phyloP scores from a whole-genome alignment of 169 alveolate genomes.

The Cryptosporidium canis region DNA sequence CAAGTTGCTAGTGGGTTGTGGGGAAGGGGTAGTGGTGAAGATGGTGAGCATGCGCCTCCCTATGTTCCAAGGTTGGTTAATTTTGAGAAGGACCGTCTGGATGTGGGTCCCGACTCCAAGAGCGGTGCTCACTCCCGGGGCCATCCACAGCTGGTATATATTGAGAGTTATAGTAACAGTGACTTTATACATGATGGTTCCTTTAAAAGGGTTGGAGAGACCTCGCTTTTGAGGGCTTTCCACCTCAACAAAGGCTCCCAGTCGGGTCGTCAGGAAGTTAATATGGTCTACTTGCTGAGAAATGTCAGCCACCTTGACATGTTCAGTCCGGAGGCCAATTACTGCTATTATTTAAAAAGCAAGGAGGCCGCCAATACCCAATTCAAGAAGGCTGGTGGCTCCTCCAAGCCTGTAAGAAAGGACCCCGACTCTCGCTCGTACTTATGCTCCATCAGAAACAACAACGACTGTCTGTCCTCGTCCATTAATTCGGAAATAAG shows the following conservation, averaged over 20 bases:
- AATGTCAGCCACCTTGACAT: not conserved
- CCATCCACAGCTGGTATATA: not conserved
- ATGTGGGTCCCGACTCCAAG: not conserved
- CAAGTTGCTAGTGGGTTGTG: too few species aligned
- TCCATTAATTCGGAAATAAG: not conserved
- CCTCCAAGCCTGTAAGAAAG: too few species aligned
- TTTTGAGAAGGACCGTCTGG: conserved; percentile 19
- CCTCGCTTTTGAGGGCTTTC: not conserved
- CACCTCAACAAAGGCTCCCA: not conserved
- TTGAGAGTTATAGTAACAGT: conserved; percentile 27
- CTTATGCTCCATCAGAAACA: conserved; percentile 19
- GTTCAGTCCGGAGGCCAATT: not conserved
- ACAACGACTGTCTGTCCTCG: conserved; percentile 39
- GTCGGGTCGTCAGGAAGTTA: not conserved
- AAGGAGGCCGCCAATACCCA: not conserved
- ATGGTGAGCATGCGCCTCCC: not conserved
- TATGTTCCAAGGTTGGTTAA: conserved; percentile 26
- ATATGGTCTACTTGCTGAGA: conserved; percentile 33
- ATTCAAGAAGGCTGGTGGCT: not conserved
- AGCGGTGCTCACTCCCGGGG: not conserved
- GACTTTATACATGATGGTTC: conserved; percentile 14
- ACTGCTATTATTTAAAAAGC: conserved; percentile 3
- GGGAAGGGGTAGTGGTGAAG: not conserved
- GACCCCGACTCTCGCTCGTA: not conserved
- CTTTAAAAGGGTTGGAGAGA: not conserved